A percentile compares a stretch with the other conserved stretches of the same genome.
These are phyloP conservation scores for Arthonia radiata DNA, from an alignment of 495 filamentous ascomycete genomes.

Conservation along the genomic window DNA sequence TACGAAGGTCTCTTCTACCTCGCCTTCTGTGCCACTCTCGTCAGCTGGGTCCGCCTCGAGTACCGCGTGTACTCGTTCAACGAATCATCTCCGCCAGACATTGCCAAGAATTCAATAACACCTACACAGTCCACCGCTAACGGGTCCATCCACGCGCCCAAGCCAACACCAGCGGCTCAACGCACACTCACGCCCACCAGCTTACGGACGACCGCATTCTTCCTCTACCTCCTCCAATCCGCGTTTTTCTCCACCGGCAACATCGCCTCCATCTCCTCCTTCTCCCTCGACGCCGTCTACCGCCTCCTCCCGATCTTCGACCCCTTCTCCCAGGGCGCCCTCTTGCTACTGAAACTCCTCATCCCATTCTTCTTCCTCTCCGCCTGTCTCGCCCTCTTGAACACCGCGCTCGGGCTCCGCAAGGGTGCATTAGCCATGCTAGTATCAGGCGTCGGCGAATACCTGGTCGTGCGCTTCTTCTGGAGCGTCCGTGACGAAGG, in stretches of 20 bases:
- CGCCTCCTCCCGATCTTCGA: constrained; percentile 87
- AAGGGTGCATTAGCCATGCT: constrained; percentile 75
- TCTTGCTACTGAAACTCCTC: constrained; percentile 73
- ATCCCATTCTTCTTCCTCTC: constrained; percentile 87
- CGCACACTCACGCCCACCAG: constrained; percentile 58
- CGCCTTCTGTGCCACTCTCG: constrained; percentile 56
- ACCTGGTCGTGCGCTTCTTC: constrained; percentile 92
- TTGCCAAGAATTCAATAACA: constrained; percentile 11
- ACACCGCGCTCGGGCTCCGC: constrained; percentile 55
- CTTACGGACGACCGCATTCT: constrained; percentile 72
- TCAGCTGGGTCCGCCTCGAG: constrained; percentile 80
- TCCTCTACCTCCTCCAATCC: constrained; percentile 79
- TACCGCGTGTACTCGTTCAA: constrained; percentile 42
- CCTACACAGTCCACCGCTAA: constrained; percentile 7
- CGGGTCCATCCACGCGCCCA: constrained; percentile 12
- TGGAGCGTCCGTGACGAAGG: constrained; percentile 92
- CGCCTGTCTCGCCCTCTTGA: constrained; percentile 85
- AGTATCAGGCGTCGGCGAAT: constrained; percentile 76
- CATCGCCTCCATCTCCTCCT: constrained; percentile 81
- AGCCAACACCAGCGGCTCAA: constrained; percentile 17
- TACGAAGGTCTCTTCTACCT: constrained; percentile 97
- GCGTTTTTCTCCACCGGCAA: constrained; percentile 97
- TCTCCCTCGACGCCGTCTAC: constrained; percentile 74
- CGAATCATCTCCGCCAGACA: constrained; percentile 5
- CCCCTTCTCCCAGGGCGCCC: constrained; percentile 73